Base-by-base conservation (phyloP, 352 stramenopile species). In the Phytophthora lateralis region DNA sequence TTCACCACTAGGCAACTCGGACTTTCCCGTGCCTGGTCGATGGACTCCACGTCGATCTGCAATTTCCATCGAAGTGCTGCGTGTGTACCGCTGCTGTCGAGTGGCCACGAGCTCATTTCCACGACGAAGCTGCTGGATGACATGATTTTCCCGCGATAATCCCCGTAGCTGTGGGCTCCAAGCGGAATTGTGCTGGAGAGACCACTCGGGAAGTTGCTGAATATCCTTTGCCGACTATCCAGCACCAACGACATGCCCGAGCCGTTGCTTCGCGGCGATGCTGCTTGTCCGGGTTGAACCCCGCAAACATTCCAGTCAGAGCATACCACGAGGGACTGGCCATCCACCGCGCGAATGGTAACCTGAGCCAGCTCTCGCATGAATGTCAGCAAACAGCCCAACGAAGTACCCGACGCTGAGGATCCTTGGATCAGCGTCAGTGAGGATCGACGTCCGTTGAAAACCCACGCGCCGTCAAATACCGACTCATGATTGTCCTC, bases 111-210 rank as follows among this genome's bases (percentile, higher is more conserved):
- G 26, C 30, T 54, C 32, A 80, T 73, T 58, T 82, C 76, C 35
- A 82, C 52, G 26, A 73, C 57, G 48, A 85, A 69, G 45, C 49
- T 60, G 37, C 21, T 71, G 6, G 47, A 47, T 2, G 60, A 63
- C 20, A 73, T 49, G 15, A 76, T 11, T 18, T 82, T 69, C 1
- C 71, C 77, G 24, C 71, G 56, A 49, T 88, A 88, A 47, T 88
- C 76, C 21, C 76, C 76, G 45, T 75, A 80, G 24, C 41, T 53
- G 15, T 72, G 53, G 3, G 48, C 60, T 17, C 69, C 64, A n/a
- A 80, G 56, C 17, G 55, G 34, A 38, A 80, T 53, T 15, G 63
- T 75, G 24, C 60, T 81, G 2, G 73, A 75, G n/a, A 80, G 32
- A 30, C 78, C 78, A 35, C 73, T 85, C 1, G 73, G 75, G 24